Base-by-base conservation (phyloP, 495 filamentous ascomycete genomes). In the Aspergillus sclerotiicarbonarius region DNA sequence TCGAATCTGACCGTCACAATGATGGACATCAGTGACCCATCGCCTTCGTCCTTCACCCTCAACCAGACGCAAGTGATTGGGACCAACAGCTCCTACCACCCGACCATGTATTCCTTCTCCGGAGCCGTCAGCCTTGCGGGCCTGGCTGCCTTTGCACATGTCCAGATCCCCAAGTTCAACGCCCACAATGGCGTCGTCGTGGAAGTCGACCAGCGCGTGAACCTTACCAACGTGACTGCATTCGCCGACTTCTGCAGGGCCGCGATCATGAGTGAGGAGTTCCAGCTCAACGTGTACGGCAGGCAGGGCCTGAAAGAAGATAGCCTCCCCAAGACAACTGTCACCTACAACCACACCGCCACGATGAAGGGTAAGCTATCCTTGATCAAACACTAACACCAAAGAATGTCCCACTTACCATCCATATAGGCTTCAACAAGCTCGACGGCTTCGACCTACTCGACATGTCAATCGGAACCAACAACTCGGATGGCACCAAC, bases 391-490 rank as follows among this genome's bases (percentile, higher is more conserved):
- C 25, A 25, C 25, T 25, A 25, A 2, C 25, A 25, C 16, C 43
- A 8, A 46, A 18, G 4, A 19, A 30, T n/a, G 44, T 10, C 9
- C 16, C n/a, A 30, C 35, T 46, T 16, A 50, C 32, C 29, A n/a
- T 57, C 29, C 13, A 53, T 46, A 8, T 6, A 85, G 84, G 82
- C 12, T 70, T 88, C 33, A 85, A 87, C 63, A 70, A 76, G 53
- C 80, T 91, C 49, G 68, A 73, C 15, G 86, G 88, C 56, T 83
- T 87, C 61, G 74, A 74, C 8, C 76, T 90, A 32, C 72, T 77
- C 30, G 68, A 81, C 18, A 74, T 83, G 21, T 25, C 61, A 67
- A 67, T 52, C 61, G 79, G 46, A 50, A 76, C 51, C 58, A 62
- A 13, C 37, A 65, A 7, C 65, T 74, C 32, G 41, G 64, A 79